phyloP scores from a whole-genome alignment of 2,329 filamentous ascomycete genomes.

The Cladophialophora bantiana region DNA sequence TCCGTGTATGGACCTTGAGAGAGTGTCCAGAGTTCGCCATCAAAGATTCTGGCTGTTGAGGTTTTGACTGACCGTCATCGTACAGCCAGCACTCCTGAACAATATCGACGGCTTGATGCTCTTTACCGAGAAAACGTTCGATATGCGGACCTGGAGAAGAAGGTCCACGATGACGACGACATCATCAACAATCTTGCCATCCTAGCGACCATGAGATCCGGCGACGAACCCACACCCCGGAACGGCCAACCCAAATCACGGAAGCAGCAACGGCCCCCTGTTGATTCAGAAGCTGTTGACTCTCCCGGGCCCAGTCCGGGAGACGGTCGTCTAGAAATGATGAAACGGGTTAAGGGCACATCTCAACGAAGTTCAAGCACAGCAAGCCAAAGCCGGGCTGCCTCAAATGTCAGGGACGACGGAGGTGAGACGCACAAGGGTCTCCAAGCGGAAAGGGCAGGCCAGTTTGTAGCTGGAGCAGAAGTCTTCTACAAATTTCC shows the following conservation, averaged over 20 bases:
- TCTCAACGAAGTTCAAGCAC: conserved; percentile 48
- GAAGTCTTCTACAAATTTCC: conserved; percentile 61
- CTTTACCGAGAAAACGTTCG: conserved; percentile 56
- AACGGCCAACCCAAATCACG: conserved; percentile 54
- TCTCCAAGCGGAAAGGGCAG: conserved; percentile 53
- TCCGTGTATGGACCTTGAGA: background rate
- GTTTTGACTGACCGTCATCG: background rate
- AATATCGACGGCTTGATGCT: conserved; percentile 49
- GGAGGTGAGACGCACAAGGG: conserved; percentile 50
- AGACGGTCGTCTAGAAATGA: conserved; percentile 49
- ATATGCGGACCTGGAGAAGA: conserved; percentile 57
- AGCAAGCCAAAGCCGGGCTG: conserved; percentile 38
- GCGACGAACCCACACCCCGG: conserved; percentile 53
- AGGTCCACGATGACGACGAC: conserved; percentile 58
- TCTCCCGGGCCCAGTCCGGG: conserved; percentile 53
- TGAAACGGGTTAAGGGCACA: conserved; percentile 53
- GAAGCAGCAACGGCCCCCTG: conserved; percentile 48
- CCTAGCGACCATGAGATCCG: conserved; percentile 57
- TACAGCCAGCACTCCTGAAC: conserved; percentile 35
- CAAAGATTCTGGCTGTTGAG: background rate
- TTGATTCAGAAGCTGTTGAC: conserved; percentile 54
- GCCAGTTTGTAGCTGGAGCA: conserved; percentile 54
- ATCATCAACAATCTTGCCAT: conserved; percentile 59
- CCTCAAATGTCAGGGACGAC: conserved; percentile 52
- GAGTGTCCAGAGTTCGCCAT: background rate